Evolutionary conservation across 805 yeast genomes (phyloP), one percentile per base, ranked within the genome.

Genomic region (Kuraishia hungarica): DNA sequence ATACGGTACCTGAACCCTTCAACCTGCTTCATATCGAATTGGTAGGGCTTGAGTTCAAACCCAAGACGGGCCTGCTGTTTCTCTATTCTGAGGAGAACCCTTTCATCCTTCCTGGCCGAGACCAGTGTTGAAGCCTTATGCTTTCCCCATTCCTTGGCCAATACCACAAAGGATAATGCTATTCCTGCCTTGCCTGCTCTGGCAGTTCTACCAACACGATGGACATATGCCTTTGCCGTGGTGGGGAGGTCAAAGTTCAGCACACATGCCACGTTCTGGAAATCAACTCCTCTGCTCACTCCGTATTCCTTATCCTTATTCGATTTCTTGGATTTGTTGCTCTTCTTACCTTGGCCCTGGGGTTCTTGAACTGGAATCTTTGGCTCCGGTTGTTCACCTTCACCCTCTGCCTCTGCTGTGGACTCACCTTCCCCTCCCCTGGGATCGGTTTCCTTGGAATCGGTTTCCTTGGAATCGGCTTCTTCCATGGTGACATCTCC

Each of bases 111-210:
- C 66, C 83, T 86, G 7, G 96, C 85, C 17, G 86, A 78, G 24
- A 79, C 68, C 60, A 89, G 76, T 54, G 83, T 75, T 1, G 98
- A 90, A 28, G 84, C 81, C 67, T 85, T 90, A 72, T 94, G 97
- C 64, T 88, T 89, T 35, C 97, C 97, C 72, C 87, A 85, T 64
- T 89, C 92, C 58, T 85, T 87, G 39, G 75, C 72, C 26, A 94
- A 88, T 24, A 93, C 90, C 20, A 92, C 94, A 73, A 93, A 94
- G 19, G 97, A 91, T 55, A 94, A 77, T 0, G 98, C 88, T 81
- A 90, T 92, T 56, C 99, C 99, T 1, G 94, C 79, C 67, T 89
- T 91, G 54, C 97, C 97, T 7, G 97, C 98, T 72, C 99, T 84
- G 4, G 99, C 99, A 3, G 99, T 94, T 75, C 99, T 84, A 53